Percentiles rank a stretch among this genome's conserved stretches.
Evolutionary conservation across 305 asterid species (phyloP).

Genomic region (Caryopteris hybrid): DNA sequence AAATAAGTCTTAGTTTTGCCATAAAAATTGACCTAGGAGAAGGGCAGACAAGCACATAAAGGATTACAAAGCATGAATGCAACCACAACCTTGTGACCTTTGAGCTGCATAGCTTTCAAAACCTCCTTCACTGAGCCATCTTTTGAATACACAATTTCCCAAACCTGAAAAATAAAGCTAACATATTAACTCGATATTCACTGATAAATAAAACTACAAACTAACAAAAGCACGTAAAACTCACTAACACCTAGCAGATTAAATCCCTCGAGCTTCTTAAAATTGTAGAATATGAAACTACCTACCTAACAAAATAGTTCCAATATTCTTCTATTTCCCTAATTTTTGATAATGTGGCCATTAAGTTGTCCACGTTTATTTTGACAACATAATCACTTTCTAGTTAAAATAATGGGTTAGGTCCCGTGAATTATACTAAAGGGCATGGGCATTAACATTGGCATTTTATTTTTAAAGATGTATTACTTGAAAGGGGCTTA

Average conservation of each 20-base stretch:
- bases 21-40: background rate
- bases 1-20: background rate
- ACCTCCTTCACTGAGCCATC: slow-evolving; percentile 98
- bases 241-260: background rate
- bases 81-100: slow-evolving; percentile 91
- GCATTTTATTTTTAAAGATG: background rate
- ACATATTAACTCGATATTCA: background rate
- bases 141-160: slow-evolving; percentile 93
- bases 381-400: background rate
- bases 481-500: background rate
- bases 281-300: background rate
- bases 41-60: slow-evolving; percentile 5
- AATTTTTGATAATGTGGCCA: background rate
- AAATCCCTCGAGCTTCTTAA: background rate
- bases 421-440: background rate
- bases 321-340: background rate
- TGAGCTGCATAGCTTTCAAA: slow-evolving; percentile 85
- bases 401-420: background rate
- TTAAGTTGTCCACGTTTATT: background rate
- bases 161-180: slow-evolving; percentile 51
- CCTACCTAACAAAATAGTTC: background rate
- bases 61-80: slow-evolving; percentile 5
- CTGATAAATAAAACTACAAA: background rate
- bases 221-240: background rate
- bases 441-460: background rate